Base-by-base conservation (phyloP, 805 yeast genomes). In the Kuraishia piskuri region DNA sequence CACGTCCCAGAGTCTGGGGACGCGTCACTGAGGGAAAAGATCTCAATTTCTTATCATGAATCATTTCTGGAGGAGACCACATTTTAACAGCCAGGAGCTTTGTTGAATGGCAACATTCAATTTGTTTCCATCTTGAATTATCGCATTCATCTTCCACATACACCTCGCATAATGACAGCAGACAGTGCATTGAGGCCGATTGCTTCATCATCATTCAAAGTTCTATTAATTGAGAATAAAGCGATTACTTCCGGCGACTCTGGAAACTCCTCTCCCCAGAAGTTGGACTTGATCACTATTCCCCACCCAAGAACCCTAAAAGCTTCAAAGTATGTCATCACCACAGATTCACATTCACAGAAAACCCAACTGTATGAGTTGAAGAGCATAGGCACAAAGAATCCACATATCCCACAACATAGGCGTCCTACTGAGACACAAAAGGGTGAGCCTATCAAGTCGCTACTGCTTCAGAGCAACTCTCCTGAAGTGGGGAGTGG, bases 381-480 rank as follows among this genome's bases (percentile, higher is more conserved):
- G 19, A 70, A 71, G 52, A 69, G 63, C 50, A 55, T 74, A 23
- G 68, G 68, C 49, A 72, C 73, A 22, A 61, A 66, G 45, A 75
- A 74, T 54, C 67, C 72, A 22, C 68, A 66, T 59, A 50, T 58
- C 56, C 59, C 62, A 53, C 52, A 63, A 52, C 50, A 62, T 55
- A 63, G 63, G 53, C 61, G 68, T 52, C 59, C 67, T 52, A 52
- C 64, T 9, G 63, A 65, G 1, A 65, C 59, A 21, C 58, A 52
- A 54, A 61, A 58, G 48, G 71, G 66, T 22, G 57, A 63, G 50
- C 69, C 75, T 1, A 69, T 77, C 24, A 77, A 75, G 57, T 76
- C 82, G 1, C 58, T 76, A 22, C 58, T 76, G 2, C 52, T 68
- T 5, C 55, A 63, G 1, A 51, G 56, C 3, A 57, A 61, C 19